These are phyloP conservation scores for Exobasidium cylindrosporum DNA, from an alignment of 1,284 basidiomycete genomes.

Conservation along the genomic window DNA sequence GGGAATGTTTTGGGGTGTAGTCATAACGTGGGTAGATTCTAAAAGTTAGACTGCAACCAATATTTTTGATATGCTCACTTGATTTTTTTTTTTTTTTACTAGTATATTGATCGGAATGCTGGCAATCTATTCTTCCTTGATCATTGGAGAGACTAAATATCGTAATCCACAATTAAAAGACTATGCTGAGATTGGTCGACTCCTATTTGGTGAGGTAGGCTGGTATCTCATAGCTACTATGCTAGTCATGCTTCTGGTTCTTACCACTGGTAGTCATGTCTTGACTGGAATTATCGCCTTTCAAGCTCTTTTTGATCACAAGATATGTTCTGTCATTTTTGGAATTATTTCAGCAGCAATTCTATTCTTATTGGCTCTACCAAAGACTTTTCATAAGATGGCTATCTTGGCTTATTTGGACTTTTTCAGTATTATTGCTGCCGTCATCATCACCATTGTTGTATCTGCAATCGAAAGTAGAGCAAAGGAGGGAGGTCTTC, in stretches of 20 bases:
- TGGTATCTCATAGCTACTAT: constrained; percentile 36
- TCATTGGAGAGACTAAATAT: constrained; percentile 40
- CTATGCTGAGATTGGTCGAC: constrained; percentile 38
- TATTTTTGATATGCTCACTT: no score
- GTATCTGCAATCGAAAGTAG: constrained; percentile 32
- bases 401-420: constrained; percentile 48
- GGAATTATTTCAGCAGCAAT: constrained; percentile 42
- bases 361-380: constrained; percentile 41
- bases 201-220: constrained; percentile 38
- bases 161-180: constrained; percentile 36
- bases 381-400: constrained; percentile 41
- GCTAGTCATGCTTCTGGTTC: constrained; percentile 36
- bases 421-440: constrained; percentile 40
- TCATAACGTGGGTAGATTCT: constrained; percentile 17
- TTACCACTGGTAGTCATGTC: constrained; percentile 18
- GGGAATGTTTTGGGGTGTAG: constrained; percentile 41
- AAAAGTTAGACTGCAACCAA: no score
- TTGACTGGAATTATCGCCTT: constrained; percentile 45
- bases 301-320: constrained; percentile 31
- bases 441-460: constrained; percentile 42
- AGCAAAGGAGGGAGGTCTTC: constrained; percentile 20
- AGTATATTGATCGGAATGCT: constrained; percentile 35
- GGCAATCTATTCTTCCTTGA: constrained; percentile 41
- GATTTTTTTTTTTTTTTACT: no score
- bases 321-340: constrained; percentile 40